Evolutionary conservation across 306 rosid species (phyloP).

Genomic region (Parietaria judaica): DNA sequence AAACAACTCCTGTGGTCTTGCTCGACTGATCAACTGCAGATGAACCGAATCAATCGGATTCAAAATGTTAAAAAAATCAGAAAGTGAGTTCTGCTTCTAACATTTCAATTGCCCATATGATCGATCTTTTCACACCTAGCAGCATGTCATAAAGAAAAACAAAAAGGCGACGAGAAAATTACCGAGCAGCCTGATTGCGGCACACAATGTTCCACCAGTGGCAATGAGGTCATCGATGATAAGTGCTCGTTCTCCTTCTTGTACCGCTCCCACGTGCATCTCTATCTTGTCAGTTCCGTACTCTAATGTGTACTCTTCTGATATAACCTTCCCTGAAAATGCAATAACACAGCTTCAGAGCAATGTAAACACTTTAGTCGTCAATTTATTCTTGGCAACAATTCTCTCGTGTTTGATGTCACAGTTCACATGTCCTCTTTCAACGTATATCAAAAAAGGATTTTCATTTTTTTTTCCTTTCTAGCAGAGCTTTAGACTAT

Average conservation of each 20-base stretch:
- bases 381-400: too few species aligned
- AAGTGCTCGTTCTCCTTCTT: constrained; percentile 83
- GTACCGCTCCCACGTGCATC: constrained; percentile 96
- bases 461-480: too few species aligned
- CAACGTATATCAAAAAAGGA: too few species aligned
- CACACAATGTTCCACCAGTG: constrained; percentile 89
- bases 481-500: too few species aligned
- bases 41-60: neutral
- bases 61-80: too few species aligned
- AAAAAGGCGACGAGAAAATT: constrained; percentile 1
- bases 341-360: neutral
- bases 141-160: neutral
- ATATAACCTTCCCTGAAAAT: constrained; percentile 75
- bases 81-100: too few species aligned
- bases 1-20: too few species aligned
- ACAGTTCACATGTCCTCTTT: too few species aligned
- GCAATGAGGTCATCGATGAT: constrained; percentile 96
- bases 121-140: neutral
- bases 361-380: neutral
- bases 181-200: constrained; percentile 93
- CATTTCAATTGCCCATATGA: too few species aligned
- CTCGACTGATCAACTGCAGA: neutral
- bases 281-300: constrained; percentile 93
- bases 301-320: constrained; percentile 94
- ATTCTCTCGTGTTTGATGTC: too few species aligned